These are phyloP conservation scores for Geotrichum cucujoidarum DNA, from an alignment of 1,139 yeast species.

Conservation along the genomic window DNA sequence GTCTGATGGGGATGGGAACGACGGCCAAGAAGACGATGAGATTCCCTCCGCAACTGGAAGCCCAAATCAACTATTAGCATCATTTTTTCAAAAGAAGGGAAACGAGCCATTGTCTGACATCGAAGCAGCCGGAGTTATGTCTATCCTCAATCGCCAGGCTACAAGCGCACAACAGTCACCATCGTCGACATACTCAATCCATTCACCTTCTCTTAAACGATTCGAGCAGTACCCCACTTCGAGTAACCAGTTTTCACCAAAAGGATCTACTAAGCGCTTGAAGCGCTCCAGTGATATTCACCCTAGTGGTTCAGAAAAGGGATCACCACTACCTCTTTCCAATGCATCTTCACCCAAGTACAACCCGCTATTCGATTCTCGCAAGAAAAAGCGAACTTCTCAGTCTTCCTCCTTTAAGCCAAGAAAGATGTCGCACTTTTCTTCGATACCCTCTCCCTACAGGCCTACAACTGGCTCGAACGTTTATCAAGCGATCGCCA, in stretches of 20 bases:
- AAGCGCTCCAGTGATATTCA: background rate
- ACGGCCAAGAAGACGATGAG: background rate
- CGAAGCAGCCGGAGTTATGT: conserved; percentile 15
- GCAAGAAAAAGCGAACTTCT: conserved; percentile 5
- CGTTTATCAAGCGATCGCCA: conserved; percentile 6
- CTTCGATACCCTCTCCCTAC: conserved; percentile 9
- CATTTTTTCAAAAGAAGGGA: conserved; percentile 16
- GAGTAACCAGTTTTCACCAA: background rate
- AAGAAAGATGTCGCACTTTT: conserved; percentile 10
- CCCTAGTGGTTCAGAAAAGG: background rate
- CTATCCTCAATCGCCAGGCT: conserved; percentile 8
- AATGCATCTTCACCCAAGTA: conserved; percentile 2
- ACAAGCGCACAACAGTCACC: background rate
- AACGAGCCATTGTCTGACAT: conserved; percentile 14
- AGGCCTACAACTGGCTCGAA: conserved; percentile 6
- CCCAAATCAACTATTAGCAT: conserved; percentile 14
- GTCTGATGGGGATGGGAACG: background rate
- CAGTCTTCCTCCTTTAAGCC: conserved; percentile 7
- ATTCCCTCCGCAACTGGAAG: background rate
- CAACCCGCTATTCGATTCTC: conserved; percentile 4
- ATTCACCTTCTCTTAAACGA: conserved; percentile 3
- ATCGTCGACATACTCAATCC: conserved; percentile 1
- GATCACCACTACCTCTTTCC: background rate
- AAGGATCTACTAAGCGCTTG: background rate
- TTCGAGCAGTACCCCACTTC: background rate